Base-by-base conservation (phyloP, 352 stramenopile species). In the Phytophthora sp. region DNA sequence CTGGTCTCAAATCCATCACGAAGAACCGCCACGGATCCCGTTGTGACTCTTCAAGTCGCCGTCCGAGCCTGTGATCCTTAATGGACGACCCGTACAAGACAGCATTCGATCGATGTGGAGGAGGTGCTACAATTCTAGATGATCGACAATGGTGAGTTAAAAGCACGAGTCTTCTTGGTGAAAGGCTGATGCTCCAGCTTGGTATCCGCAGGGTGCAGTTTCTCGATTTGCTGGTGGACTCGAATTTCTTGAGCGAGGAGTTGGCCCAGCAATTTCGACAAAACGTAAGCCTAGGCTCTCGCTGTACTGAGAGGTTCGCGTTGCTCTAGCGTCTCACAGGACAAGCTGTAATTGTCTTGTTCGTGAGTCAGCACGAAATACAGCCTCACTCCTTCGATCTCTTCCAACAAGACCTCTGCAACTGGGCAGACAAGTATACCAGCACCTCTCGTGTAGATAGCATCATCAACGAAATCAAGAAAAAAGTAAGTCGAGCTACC, bases 371-470 rank as follows among this genome's bases (percentile, higher is more conserved):
- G 53, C 53, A 61, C n/a, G 41, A 44, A 35, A 18, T 15, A 6
- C 13, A 50, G 18, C 38, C 41, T 28, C 53, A 53, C 31, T 45
- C 39, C 11, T 52, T 61, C 41, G 53, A 61, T 28, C 21, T 31
- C 20, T 61, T 61, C 30, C 53, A 61, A 26, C 26, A 30, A 5
- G 41, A 61, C 27, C 30, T 61, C 5, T 61, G 39, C 41, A 50
- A 28, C 3, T 61, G 41, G 28, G 12, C 15, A 8, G 30, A 32
- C n/a, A 18, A 28, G 44, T 35, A 18, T 35, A 23, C 26, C 23
- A 7, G 13, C n/a, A 6, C 23, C 13, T 35, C 24, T 43, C 45
- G 39, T 2, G 46, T 65, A 23, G 56, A 65, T 32, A 30, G 11
- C 15, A 46, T 59, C 17, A 24, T 65, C 28, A 28, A 52, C 10